A percentile compares a stretch with the other conserved stretches of the same genome.
These are phyloP conservation scores for Verticillium zaregamsianum DNA, from an alignment of 2,329 filamentous ascomycete genomes.

Conservation along the genomic window DNA sequence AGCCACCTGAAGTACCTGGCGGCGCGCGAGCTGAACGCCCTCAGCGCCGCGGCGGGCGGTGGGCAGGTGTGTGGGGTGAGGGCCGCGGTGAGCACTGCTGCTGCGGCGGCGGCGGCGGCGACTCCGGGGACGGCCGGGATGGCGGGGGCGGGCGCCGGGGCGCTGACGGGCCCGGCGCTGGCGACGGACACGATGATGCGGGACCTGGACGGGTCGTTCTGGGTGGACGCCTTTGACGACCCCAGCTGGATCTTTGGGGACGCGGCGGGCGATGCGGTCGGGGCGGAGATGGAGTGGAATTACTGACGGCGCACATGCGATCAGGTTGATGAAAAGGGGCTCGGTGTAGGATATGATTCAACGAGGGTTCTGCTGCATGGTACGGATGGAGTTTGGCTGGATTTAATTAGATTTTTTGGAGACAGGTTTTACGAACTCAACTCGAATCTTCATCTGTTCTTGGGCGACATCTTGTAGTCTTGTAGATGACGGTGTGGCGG, in stretches of 20 bases:
- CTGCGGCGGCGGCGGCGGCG: background rate
- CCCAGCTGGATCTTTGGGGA: constrained; percentile 4
- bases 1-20: constrained; percentile 6
- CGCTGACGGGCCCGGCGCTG: background rate
- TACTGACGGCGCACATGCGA: background rate
- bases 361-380: too few relatives aligned
- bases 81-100: background rate
- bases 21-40: constrained; percentile 8
- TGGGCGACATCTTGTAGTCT: too few relatives aligned
- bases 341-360: too few relatives aligned
- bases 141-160: background rate
- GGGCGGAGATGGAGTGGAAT: constrained; percentile 8
- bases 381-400: too few relatives aligned
- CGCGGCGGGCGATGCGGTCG: background rate
- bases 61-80: background rate
- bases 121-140: background rate
- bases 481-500: too few relatives aligned
- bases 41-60: background rate
- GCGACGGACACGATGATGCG: constrained; percentile 13
- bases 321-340: too few relatives aligned
- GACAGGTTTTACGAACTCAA: too few relatives aligned
- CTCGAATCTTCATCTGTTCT: too few relatives aligned
- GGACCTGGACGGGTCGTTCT: constrained; percentile 19
- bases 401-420: too few relatives aligned
- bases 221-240: constrained; percentile 8